Conservation (phyloP, 805 yeast species). For the Babjeviella inositovora region DNA sequence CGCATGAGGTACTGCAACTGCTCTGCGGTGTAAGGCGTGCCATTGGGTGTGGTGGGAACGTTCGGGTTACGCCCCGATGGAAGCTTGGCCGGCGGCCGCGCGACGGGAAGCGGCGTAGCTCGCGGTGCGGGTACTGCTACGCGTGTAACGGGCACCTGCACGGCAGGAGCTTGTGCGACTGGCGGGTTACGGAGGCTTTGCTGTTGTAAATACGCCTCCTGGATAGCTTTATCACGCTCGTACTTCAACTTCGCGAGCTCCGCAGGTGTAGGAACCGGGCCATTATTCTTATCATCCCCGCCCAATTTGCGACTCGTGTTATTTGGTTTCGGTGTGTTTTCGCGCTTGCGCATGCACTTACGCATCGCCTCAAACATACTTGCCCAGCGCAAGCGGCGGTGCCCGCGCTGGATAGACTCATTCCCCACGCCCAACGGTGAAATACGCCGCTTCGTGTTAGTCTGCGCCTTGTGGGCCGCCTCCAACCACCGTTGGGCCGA, state of each 20-base stretch:
- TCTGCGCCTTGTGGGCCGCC: slow-evolving; percentile 78
- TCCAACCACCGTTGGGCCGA: slow-evolving; percentile 87
- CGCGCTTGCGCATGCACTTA: slow-evolving; percentile 80
- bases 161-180: slow-evolving; percentile 1
- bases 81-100: slow-evolving; percentile 4
- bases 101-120: slow-evolving; percentile 2
- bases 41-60: slow-evolving; percentile 33
- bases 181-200: slow-evolving; percentile 5
- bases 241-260: slow-evolving; percentile 71
- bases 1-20: slow-evolving; percentile 44
- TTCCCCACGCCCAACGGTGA: slow-evolving; percentile 89
- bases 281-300: slow-evolving; percentile 26
- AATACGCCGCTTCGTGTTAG: slow-evolving; percentile 74
- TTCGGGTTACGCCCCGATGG: slow-evolving; percentile 3
- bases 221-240: slow-evolving; percentile 75
- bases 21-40: slow-evolving; percentile 41
- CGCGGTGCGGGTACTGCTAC: slow-evolving; percentile 3
- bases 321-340: slow-evolving; percentile 50
- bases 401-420: slow-evolving; percentile 90
- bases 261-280: slow-evolving; percentile 57
- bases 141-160: slow-evolving; percentile 1
- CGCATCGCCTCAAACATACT: slow-evolving; percentile 94
- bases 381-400: slow-evolving; percentile 84
- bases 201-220: slow-evolving; percentile 49
- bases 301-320: slow-evolving; percentile 19